Conservation (phyloP, 768 basidiomycete species). For the Naganishia vishniacii region DNA sequence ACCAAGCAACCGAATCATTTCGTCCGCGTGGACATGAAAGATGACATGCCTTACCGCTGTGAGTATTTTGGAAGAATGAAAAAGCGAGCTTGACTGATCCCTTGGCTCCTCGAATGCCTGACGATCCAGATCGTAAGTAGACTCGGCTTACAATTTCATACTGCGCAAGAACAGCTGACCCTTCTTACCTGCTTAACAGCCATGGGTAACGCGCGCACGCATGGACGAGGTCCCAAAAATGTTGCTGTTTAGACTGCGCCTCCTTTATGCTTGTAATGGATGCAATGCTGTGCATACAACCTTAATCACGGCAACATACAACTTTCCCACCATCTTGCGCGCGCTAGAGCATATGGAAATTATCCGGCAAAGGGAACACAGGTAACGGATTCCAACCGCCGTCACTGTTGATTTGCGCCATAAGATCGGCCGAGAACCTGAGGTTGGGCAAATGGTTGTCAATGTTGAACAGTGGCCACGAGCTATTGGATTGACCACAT, state of each 20-base stretch:
- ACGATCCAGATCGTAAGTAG: constrained; percentile 3
- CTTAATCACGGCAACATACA: background rate
- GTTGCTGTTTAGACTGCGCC: background rate
- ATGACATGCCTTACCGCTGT: constrained; percentile 11
- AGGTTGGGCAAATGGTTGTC: too few relatives aligned
- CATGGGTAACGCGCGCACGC: background rate
- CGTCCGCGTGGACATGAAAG: constrained; percentile 19
- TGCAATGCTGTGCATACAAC: background rate
- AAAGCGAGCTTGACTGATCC: background rate
- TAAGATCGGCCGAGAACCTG: constrained; percentile 28
- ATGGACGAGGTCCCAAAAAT: background rate
- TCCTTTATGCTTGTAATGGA: background rate
- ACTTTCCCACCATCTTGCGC: too few relatives aligned
- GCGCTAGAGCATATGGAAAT: constrained; percentile 17
- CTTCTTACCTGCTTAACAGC: background rate
- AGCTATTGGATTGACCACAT: background rate
- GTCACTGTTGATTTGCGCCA: constrained; percentile 26
- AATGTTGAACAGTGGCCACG: background rate
- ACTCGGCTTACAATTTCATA: too few relatives aligned
- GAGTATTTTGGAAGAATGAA: background rate
- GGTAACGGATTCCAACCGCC: constrained; percentile 15
- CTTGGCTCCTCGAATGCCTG: too few relatives aligned
- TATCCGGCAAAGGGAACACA: constrained; percentile 10
- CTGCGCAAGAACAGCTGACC: background rate
- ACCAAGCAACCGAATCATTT: constrained; percentile 22